Evolutionary conservation across 2,329 filamentous ascomycete genomes (phyloP).

Genomic region (Rhynchosporium graminicola): DNA sequence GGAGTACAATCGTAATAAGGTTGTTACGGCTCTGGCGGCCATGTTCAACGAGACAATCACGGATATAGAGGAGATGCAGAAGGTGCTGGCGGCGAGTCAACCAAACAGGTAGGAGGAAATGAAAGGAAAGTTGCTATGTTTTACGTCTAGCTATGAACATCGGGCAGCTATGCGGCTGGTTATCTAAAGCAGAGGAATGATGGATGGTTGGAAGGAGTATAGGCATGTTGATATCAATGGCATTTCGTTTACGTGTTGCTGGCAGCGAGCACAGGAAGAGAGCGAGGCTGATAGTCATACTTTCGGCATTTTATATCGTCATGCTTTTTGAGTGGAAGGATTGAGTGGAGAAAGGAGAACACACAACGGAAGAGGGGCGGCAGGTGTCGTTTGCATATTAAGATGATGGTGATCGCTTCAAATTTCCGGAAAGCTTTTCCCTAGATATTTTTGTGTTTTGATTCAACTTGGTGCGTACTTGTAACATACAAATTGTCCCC

Average conservation of each 20-base stretch:
- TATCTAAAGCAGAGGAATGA: not conserved
- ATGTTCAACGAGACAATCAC: conserved; percentile 75
- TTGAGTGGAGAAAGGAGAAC: too few relatives aligned
- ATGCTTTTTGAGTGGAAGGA: too few relatives aligned
- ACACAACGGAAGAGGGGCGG: too few relatives aligned
- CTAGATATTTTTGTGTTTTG: too few relatives aligned
- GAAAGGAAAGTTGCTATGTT: not conserved
- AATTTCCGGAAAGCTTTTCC: too few relatives aligned
- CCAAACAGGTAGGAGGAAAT: not conserved
- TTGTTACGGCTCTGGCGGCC: conserved; percentile 61
- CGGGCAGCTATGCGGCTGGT: not conserved
- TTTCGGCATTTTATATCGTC: too few relatives aligned
- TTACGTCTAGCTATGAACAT: not conserved
- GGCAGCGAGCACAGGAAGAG: not conserved
- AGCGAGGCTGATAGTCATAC: not conserved
- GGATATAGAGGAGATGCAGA: conserved; percentile 58
- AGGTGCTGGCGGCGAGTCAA: conserved; percentile 35
- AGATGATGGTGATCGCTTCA: too few relatives aligned
- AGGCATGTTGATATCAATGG: conserved; percentile 6
- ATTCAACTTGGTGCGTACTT: too few relatives aligned
- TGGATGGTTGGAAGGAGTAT: conserved; percentile 1
- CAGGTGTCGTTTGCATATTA: too few relatives aligned
- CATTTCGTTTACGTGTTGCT: not conserved
- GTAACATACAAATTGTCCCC: too few relatives aligned
- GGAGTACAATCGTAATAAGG: conserved; percentile 81